These are phyloP conservation scores for Pestalotiopsis sp. DNA, from an alignment of 2,329 filamentous ascomycete species.

Conservation along the genomic window DNA sequence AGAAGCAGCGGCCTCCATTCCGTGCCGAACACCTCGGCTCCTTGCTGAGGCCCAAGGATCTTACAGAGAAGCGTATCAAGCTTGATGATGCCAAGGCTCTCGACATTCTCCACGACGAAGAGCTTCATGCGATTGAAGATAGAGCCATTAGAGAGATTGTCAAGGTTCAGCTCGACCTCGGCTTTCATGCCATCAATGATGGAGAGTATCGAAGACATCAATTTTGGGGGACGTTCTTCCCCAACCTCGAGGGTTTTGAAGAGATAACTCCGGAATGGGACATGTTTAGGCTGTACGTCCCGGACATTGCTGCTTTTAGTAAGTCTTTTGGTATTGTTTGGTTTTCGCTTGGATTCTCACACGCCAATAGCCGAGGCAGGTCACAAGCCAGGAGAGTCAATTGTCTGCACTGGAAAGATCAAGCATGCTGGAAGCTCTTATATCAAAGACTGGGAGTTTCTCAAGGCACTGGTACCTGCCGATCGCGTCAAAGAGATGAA, in stretches of 20 bases:
- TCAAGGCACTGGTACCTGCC: constrained; percentile 53
- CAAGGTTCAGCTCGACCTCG: constrained; percentile 67
- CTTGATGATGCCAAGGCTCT: constrained; percentile 40
- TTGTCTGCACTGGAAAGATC: constrained; percentile 49
- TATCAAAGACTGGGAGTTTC: constrained; percentile 43
- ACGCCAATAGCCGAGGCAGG: constrained; percentile 40
- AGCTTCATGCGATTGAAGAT: constrained; percentile 58
- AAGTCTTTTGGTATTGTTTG: constrained; percentile 22
- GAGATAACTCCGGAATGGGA: constrained; percentile 51
- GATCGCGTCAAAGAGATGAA: constrained; percentile 62
- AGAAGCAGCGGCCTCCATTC: constrained; percentile 58
- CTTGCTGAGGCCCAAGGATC: constrained; percentile 66
- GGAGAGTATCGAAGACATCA: constrained; percentile 44
- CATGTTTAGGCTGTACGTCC: constrained; percentile 58
- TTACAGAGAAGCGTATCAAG: constrained; percentile 62
- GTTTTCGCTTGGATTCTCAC: neutral
- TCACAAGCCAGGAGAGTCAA: constrained; percentile 49
- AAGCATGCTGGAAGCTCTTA: constrained; percentile 47
- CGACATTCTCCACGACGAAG: constrained; percentile 39
- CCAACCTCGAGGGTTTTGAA: constrained; percentile 44
- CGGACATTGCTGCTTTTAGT: constrained; percentile 47
- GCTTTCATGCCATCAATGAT: constrained; percentile 65
- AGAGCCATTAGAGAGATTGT: constrained; percentile 69
- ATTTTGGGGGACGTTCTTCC: constrained; percentile 53
- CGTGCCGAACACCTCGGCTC: constrained; percentile 78